These are phyloP conservation scores for Medicago truncatula DNA, from an alignment of 306 rosid genomes.

Conservation along the genomic window DNA sequence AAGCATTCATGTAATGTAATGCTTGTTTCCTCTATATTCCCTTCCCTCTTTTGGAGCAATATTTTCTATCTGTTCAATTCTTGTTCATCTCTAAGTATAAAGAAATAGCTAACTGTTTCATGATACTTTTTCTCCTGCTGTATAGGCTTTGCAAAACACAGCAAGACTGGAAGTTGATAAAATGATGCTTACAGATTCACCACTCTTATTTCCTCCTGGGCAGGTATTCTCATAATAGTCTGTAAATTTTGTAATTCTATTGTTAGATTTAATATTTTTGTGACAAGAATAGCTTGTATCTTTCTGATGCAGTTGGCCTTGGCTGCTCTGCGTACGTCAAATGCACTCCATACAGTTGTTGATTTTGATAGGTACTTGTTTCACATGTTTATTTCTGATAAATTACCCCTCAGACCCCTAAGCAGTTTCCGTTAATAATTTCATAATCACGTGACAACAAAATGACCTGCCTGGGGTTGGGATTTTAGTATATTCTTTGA, in stretches of 20 bases:
- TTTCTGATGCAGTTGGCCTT: conserved; percentile 71
- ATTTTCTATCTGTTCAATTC: conserved; percentile 5
- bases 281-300: conserved; percentile 37
- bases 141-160: conserved; percentile 60
- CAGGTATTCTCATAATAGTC: conserved; percentile 62
- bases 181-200: conserved; percentile 95
- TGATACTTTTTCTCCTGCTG: conserved; percentile 33
- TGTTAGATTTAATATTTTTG: conserved; percentile 13
- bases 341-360: conserved; percentile 61
- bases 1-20: neutral
- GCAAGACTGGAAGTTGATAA: conserved; percentile 79
- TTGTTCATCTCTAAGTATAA: conserved; percentile 20
- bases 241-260: conserved; percentile 6
- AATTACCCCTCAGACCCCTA: neutral
- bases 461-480: conserved; percentile 15
- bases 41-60: conserved; percentile 6
- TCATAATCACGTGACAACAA: neutral
- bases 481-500: conserved; percentile 22
- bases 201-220: conserved; percentile 92
- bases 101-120: conserved; percentile 16
- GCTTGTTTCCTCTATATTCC: conserved; percentile 9
- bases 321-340: conserved; percentile 78
- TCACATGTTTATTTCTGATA: conserved; percentile 27
- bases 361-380: conserved; percentile 72
- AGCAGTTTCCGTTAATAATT: neutral